Evolutionary conservation across 2,329 filamentous ascomycete species (phyloP).

Genomic region (Claviceps pusilla): DNA sequence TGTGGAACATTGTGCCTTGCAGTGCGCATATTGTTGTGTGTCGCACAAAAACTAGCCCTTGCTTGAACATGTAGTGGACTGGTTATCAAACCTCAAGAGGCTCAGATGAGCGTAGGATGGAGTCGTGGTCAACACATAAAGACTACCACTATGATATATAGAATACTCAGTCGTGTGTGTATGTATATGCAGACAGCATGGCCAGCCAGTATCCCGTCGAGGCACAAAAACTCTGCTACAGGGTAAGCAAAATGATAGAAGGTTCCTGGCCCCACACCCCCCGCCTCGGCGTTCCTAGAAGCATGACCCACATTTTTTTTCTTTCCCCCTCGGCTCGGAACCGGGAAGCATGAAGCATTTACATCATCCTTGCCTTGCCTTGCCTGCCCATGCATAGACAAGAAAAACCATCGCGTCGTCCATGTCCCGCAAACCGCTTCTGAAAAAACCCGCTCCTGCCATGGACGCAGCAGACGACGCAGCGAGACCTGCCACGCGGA

Average conservation of each 20-base stretch:
- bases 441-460: not conserved
- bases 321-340: too few species aligned
- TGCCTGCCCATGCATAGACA: too few species aligned
- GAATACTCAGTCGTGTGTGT: too few species aligned
- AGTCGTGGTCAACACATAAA: too few species aligned
- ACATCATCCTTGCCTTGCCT: not conserved
- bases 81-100: too few species aligned
- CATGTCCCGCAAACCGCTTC: not conserved
- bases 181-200: too few species aligned
- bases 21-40: not conserved
- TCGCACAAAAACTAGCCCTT: not conserved
- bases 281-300: not conserved
- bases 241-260: not conserved
- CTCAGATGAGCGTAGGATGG: too few species aligned
- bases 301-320: not conserved
- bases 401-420: not conserved
- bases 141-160: too few species aligned
- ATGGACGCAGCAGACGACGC: slow-evolving; percentile 18
- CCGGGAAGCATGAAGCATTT: not conserved
- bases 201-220: too few species aligned
- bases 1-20: not conserved
- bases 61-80: too few species aligned
- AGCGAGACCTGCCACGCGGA: slow-evolving; percentile 12
- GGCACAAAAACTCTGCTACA: not conserved
- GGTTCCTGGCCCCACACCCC: not conserved